Evolutionary conservation across 306 rosid species (phyloP).

Genomic region (Boehmeria nivea): DNA sequence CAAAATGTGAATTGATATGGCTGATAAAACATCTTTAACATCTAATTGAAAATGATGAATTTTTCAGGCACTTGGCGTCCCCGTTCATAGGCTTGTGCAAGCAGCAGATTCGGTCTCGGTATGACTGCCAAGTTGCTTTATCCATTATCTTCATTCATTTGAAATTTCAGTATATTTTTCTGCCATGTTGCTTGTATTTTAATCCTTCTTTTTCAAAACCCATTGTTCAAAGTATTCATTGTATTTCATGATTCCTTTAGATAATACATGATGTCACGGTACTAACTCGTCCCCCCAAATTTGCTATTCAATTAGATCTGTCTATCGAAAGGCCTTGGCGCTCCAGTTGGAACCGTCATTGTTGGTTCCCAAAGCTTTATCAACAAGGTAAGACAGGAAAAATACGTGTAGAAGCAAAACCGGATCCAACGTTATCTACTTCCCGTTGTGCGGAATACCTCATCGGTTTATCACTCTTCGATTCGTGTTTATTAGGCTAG

Average conservation of each 20-base stretch:
- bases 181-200: not conserved
- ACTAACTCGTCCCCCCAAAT: constrained; percentile 7
- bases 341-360: constrained; percentile 87
- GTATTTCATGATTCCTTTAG: not conserved
- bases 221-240: no score
- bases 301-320: constrained; percentile 74
- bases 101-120: constrained; percentile 89
- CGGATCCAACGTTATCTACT: not conserved
- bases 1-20: not conserved
- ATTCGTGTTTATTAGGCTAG: constrained; percentile 47
- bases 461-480: not conserved
- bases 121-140: constrained; percentile 16
- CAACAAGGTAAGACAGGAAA: constrained; percentile 48
- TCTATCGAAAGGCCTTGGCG: constrained; percentile 87
- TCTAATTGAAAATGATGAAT: constrained; percentile 19
- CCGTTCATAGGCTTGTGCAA: constrained; percentile 72
- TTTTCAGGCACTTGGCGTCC: constrained; percentile 88
- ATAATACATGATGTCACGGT: not conserved
- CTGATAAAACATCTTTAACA: not conserved
- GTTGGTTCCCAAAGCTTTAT: constrained; percentile 80
- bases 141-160: not conserved
- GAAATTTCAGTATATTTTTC: not conserved
- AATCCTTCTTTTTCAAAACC: no score
- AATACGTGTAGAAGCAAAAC: not conserved
- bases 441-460: not conserved